phyloP scores from a whole-genome alignment of 2,329 filamentous ascomycete species.

The Pseudogymnoascus sp. region DNA sequence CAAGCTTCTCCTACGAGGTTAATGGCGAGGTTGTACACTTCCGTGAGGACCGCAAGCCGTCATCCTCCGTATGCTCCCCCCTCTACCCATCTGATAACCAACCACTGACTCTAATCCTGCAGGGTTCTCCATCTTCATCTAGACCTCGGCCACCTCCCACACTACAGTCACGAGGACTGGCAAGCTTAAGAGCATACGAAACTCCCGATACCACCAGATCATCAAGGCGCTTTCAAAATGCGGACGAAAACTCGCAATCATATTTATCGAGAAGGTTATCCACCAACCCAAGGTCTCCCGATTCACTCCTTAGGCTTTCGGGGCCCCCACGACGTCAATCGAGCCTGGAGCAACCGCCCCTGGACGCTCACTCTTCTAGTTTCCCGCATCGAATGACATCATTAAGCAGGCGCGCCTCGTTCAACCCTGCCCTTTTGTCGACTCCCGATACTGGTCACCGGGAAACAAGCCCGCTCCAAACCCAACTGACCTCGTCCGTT shows the following conservation, averaged over 20 bases:
- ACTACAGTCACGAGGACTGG: background rate
- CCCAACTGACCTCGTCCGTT: conserved; percentile 35
- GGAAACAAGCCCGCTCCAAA: conserved; percentile 18
- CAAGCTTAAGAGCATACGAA: background rate
- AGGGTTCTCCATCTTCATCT: background rate
- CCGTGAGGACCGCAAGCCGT: conserved; percentile 47
- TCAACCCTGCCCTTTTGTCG: conserved; percentile 35
- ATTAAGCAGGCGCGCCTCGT: background rate
- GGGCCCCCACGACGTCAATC: background rate
- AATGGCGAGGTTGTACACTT: conserved; percentile 55
- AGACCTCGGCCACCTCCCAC: background rate
- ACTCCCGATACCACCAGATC: conserved; percentile 2
- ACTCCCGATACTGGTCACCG: conserved; percentile 43
- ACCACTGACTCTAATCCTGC: background rate
- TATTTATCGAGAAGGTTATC: background rate
- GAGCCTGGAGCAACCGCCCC: background rate
- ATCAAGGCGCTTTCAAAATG: background rate
- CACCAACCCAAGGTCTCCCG: background rate
- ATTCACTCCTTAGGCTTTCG: background rate
- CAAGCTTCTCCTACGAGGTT: conserved; percentile 68
- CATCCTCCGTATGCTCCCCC: background rate
- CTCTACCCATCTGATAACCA: background rate
- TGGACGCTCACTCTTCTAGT: conserved; percentile 13
- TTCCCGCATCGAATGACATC: conserved; percentile 11
- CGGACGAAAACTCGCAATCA: background rate